phyloP scores from a whole-genome alignment of 2,329 filamentous ascomycete genomes.

The Cadophora sp. region DNA sequence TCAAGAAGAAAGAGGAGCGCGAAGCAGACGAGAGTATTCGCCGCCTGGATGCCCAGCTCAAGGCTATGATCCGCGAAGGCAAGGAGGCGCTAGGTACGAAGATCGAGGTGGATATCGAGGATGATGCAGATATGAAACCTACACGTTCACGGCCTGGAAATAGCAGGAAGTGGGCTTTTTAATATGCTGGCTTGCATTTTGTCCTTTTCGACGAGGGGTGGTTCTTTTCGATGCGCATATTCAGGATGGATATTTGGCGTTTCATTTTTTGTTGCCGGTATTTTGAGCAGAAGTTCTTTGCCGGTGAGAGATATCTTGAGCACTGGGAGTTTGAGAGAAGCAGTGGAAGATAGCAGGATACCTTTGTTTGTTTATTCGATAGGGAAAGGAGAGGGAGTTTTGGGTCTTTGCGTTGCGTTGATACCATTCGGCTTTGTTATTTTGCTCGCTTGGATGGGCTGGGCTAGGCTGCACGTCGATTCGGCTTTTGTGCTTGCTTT shows the following conservation, averaged over 20 bases:
- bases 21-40: constrained; percentile 81
- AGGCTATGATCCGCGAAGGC: constrained; percentile 88
- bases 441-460: not conserved
- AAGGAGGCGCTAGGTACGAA: constrained; percentile 83
- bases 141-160: not conserved
- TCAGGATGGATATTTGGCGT: constrained; percentile 24
- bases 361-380: constrained; percentile 1
- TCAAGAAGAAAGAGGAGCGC: constrained; percentile 73
- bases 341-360: not conserved
- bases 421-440: constrained; percentile 7
- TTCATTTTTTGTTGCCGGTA: not conserved
- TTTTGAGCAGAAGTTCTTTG: not conserved
- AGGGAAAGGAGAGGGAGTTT: not conserved
- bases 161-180: constrained; percentile 22
- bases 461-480: not conserved
- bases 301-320: not conserved
- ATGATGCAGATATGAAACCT: constrained; percentile 28
- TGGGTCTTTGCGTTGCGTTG: not conserved
- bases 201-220: not conserved
- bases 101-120: constrained; percentile 39
- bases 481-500: not conserved
- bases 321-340: not conserved
- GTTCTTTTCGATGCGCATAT: constrained; percentile 20
- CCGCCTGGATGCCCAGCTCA: constrained; percentile 78
- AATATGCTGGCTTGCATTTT: not conserved